Percentiles rank a stretch among this genome's conserved stretches.
Conservation (phyloP, 1,139 yeast species). For the Protomyces arabidopsidicola region DNA sequence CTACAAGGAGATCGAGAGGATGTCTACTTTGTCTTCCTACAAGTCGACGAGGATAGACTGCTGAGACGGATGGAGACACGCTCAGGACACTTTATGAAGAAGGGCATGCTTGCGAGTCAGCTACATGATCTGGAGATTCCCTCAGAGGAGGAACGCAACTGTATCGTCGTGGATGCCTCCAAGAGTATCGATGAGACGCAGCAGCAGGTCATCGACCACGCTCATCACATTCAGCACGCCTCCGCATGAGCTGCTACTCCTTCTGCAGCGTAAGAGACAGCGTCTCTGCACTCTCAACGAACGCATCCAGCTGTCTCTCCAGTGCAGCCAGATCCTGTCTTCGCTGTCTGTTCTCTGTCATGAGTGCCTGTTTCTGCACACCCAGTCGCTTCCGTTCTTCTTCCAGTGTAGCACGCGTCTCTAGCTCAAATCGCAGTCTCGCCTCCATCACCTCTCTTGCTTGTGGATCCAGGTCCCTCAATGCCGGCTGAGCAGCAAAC, state of each 20-base stretch:
- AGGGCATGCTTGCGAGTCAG: conserved; percentile 27
- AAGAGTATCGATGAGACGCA: conserved; percentile 5
- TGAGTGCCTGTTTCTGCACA: conserved; percentile 34
- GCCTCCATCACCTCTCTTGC: conserved; percentile 38
- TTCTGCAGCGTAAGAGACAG: conserved; percentile 11
- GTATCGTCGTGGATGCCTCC: conserved; percentile 17
- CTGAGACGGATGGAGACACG: conserved; percentile 57
- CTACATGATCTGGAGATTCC: conserved; percentile 23
- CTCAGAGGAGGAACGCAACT: conserved; percentile 6
- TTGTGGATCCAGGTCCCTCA: conserved; percentile 36
- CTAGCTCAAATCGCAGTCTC: conserved; percentile 35
- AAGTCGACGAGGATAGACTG: conserved; percentile 60
- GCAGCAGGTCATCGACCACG: conserved; percentile 9
- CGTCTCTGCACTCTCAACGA: conserved; percentile 30
- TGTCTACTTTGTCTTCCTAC: conserved; percentile 60
- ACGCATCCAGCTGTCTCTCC: conserved; percentile 35
- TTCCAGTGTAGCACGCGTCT: conserved; percentile 39
- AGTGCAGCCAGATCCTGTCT: conserved; percentile 36
- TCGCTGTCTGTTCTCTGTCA: conserved; percentile 35
- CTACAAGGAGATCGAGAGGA: conserved; percentile 41
- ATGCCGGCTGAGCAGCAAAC: neutral
- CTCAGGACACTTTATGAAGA: conserved; percentile 68
- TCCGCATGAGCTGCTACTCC: neutral
- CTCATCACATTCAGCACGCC: neutral
- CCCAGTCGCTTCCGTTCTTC: conserved; percentile 35